Evolutionary conservation across 805 yeast species (phyloP).

Genomic region (Schizosaccharomyces octosporus): DNA sequence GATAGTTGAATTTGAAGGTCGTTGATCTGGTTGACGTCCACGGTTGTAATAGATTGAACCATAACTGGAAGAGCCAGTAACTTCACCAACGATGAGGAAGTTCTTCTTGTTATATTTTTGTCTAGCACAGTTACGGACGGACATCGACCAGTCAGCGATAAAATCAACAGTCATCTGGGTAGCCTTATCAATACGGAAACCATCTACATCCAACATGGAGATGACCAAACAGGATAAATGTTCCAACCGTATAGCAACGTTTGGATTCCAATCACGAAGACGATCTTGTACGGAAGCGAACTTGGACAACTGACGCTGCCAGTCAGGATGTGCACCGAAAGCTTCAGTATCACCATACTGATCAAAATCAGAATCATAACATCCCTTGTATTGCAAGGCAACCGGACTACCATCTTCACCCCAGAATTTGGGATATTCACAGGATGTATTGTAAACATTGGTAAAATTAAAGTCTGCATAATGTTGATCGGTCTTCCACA

Average conservation of each 20-base stretch:
- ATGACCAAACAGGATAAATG: conserved; percentile 2
- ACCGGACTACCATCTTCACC: conserved; percentile 3
- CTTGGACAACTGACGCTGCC: conserved; percentile 3
- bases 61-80: conserved; percentile 1
- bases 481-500: background rate
- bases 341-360: conserved; percentile 3
- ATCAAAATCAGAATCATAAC: conserved; percentile 1
- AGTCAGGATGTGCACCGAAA: conserved; percentile 2
- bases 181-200: conserved; percentile 3
- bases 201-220: conserved; percentile 2
- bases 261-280: conserved; percentile 2
- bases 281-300: conserved; percentile 3
- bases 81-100: conserved; percentile 2
- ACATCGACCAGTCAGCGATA: conserved; percentile 1
- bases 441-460: background rate
- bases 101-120: background rate
- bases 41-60: conserved; percentile 1
- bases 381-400: background rate
- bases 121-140: background rate
- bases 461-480: conserved; percentile 1
- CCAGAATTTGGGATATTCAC: conserved; percentile 1
- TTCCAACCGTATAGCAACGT: background rate
- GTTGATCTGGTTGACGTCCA: conserved; percentile 2
- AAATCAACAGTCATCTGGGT: conserved; percentile 3
- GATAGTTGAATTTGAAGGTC: background rate